Base-by-base conservation (phyloP, 2,329 filamentous ascomycete genomes). In the Penicillium sp. region DNA sequence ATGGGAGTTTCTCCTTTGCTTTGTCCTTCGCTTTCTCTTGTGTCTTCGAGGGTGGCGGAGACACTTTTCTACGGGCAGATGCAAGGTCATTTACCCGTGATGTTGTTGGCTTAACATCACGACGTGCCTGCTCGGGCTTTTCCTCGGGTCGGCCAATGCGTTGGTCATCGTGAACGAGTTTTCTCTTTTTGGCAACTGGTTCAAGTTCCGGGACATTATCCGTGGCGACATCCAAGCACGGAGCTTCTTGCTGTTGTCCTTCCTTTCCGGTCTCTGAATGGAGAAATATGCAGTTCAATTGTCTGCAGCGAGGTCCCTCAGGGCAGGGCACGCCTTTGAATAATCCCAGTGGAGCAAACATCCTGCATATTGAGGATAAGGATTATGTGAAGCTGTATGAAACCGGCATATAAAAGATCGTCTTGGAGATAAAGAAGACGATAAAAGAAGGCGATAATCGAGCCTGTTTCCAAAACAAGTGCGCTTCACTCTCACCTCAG, bases 261-360 rank as follows among this genome's bases (percentile, higher is more conserved):
- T 43, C 43, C 43, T 46, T 5, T 8, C 52, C 21, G 14, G 54
- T 7, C 14, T 64, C 54, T 54, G 77, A 67, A 68, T 87, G 84
- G 12, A 71, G 75, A 69, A 86, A 87, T 20, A 86, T 78, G 71
- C 84, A 87, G 60, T 78, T 77, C 14, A 80, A 71, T 12, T 86
- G 70, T 28, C 68, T 64, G 68, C 84, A 87, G 58, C 69, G 60
- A 26, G 69, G 64, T 14, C 75, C 76, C 60, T 77, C 73, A 8
- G 83, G 83, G 66, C 83, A 87, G 26, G 72, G 63, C 43, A 82
- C 70, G 43, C 71, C 69, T 57, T 77, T 79, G 71, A 84, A 83
- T 7, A 82, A 68, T n/a, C 79, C 81, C 12, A 79, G 74, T n/a
- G 79, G 72, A 24, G 77, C 68, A 66, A 84, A 84, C 81, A 83